These are phyloP conservation scores for Hemisphaericaspora nanyangensis DNA, from an alignment of 805 yeast genomes.

Conservation along the genomic window DNA sequence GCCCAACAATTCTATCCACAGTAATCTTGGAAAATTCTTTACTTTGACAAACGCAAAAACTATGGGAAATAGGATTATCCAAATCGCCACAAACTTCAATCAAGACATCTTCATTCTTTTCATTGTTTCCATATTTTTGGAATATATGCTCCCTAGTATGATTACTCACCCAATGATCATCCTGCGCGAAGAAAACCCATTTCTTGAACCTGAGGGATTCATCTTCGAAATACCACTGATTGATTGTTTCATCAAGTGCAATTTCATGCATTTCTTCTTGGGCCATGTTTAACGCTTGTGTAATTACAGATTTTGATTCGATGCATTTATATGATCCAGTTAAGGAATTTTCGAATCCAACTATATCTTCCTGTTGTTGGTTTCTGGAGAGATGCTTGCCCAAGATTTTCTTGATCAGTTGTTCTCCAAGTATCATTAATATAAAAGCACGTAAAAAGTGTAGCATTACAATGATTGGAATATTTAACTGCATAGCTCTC, in stretches of 20 bases:
- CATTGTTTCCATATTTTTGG: slow-evolving; percentile 26
- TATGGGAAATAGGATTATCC: slow-evolving; percentile 44
- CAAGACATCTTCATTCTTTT: slow-evolving; percentile 17
- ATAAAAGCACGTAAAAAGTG: slow-evolving; percentile 28
- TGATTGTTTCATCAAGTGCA: slow-evolving; percentile 45
- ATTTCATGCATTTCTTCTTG: slow-evolving; percentile 56
- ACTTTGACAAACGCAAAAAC: slow-evolving; percentile 59
- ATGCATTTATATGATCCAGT: slow-evolving; percentile 42
- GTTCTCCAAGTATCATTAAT: slow-evolving; percentile 3
- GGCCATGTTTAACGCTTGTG: slow-evolving; percentile 56
- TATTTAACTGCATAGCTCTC: slow-evolving; percentile 15
- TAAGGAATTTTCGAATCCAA: slow-evolving; percentile 28
- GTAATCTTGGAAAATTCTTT: slow-evolving; percentile 47
- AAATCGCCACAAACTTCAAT: slow-evolving; percentile 31
- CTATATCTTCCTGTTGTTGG: background rate
- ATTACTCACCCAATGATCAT: slow-evolving; percentile 65
- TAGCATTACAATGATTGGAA: slow-evolving; percentile 24
- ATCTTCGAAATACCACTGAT: slow-evolving; percentile 41
- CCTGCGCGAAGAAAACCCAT: slow-evolving; percentile 58
- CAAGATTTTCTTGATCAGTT: background rate
- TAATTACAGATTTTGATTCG: slow-evolving; percentile 40
- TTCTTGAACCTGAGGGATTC: slow-evolving; percentile 25
- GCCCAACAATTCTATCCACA: slow-evolving; percentile 8
- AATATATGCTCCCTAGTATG: slow-evolving; percentile 45
- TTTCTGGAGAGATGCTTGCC: background rate